Evolutionary conservation across 306 rosid genomes (phyloP).

Genomic region (Glycine latifolia): DNA sequence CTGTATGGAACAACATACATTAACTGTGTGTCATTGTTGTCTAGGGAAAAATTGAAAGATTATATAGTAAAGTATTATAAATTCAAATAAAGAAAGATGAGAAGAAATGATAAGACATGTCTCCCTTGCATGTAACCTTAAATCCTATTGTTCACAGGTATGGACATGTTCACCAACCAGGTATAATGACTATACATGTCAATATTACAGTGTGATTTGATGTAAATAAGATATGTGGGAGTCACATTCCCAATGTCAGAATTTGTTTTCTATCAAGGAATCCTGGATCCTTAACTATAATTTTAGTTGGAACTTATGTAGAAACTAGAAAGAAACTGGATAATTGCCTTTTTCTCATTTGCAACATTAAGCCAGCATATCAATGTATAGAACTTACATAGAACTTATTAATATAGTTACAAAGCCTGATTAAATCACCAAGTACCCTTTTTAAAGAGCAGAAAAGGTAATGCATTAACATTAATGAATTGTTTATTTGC

Average conservation of each 20-base stretch:
- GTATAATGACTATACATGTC: neutral
- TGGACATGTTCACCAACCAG: conserved; percentile 22
- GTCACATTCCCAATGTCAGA: neutral
- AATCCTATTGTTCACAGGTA: conserved; percentile 19
- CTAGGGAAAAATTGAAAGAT: conserved; percentile 11
- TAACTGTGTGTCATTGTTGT: neutral
- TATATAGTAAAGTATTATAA: conserved; percentile 4
- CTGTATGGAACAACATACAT: conserved; percentile 1
- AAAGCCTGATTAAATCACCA: conserved; percentile 25
- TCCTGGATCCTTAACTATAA: conserved; percentile 3
- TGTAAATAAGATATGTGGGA: conserved; percentile 10
- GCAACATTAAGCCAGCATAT: conserved; percentile 28
- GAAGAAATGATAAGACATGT: neutral
- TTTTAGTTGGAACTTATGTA: neutral
- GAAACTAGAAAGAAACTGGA: conserved; percentile 1
- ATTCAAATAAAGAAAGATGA: conserved; percentile 6
- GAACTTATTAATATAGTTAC: neutral
- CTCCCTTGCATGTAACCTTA: neutral
- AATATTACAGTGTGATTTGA: conserved; percentile 28
- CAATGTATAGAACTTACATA: neutral
- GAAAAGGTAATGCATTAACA: conserved; percentile 13
- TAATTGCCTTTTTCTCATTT: neutral
- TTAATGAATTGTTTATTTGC: neutral
- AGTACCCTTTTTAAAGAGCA: conserved; percentile 8
- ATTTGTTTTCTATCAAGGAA: conserved; percentile 10